A percentile compares a stretch with the other conserved stretches of the same genome.
phyloP scores from a whole-genome alignment of 257 asterid genomes.

The Verbena officinalis region DNA sequence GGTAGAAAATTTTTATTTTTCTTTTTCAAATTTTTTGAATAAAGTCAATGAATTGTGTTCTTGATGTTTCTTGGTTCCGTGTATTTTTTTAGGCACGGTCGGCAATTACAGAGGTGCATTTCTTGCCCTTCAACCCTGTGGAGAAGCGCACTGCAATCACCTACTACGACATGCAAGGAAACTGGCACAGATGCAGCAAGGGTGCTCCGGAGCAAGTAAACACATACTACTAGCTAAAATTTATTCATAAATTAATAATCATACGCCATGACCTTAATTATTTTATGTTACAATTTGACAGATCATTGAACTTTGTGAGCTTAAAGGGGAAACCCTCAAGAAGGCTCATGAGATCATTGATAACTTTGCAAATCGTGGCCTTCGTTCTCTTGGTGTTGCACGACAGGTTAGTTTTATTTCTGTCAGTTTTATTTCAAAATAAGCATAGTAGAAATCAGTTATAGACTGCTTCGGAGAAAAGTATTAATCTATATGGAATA shows the following conservation, averaged over 20 bases:
- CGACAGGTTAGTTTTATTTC: slow-evolving; percentile 45
- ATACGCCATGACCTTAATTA: too few species aligned
- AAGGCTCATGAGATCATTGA: slow-evolving; percentile 70
- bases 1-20: slow-evolving; percentile 17
- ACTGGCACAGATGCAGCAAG: slow-evolving; percentile 85
- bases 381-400: slow-evolving; percentile 83
- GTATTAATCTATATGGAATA: not conserved
- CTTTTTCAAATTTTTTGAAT: not conserved
- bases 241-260: too few species aligned
- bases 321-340: slow-evolving; percentile 55
- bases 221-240: not conserved
- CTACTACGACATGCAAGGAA: slow-evolving; percentile 54
- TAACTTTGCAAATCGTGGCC: slow-evolving; percentile 84
- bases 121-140: slow-evolving; percentile 89
- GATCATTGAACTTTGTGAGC: slow-evolving; percentile 80
- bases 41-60: too few species aligned
- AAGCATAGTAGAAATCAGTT: not conserved
- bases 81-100: slow-evolving; percentile 60
- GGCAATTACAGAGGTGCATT: slow-evolving; percentile 79
- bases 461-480: too few species aligned
- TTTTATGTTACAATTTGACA: slow-evolving; percentile 16
- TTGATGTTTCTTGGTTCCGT: slow-evolving; percentile 9
- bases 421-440: not conserved
- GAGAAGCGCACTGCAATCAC: slow-evolving; percentile 92
- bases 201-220: slow-evolving; percentile 95